A percentile compares a stretch with the other conserved stretches of the same genome.
These are phyloP conservation scores for Orbilia oligospora DNA, from an alignment of 2,329 filamentous ascomycete genomes.

Conservation along the genomic window DNA sequence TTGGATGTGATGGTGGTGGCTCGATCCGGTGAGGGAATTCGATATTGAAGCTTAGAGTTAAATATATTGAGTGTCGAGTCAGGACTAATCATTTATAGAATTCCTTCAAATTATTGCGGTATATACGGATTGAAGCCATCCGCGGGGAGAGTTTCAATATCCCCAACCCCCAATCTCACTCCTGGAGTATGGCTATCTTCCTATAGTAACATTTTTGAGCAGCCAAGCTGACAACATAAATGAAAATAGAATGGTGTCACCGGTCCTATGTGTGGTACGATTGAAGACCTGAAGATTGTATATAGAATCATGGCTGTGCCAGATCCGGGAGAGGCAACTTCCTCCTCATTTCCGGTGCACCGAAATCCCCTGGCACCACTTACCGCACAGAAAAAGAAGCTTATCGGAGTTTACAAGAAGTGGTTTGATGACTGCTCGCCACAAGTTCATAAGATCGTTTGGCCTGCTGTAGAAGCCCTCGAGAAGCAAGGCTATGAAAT, in stretches of 20 bases:
- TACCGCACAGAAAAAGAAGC: slow-evolving; percentile 69
- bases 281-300: slow-evolving; percentile 83
- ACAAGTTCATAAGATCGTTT: slow-evolving; percentile 74
- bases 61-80: no score
- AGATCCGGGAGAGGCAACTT: slow-evolving; percentile 75
- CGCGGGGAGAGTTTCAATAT: slow-evolving; percentile 76
- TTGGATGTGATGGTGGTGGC: slow-evolving; percentile 81
- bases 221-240: not conserved
- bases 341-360: slow-evolving; percentile 76
- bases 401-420: slow-evolving; percentile 78
- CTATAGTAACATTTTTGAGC: not conserved
- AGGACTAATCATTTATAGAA: slow-evolving; percentile 63
- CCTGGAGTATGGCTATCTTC: slow-evolving; percentile 67
- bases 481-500: slow-evolving; percentile 72
- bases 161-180: slow-evolving; percentile 70
- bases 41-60: not conserved
- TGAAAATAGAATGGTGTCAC: slow-evolving; percentile 70
- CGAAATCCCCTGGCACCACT: slow-evolving; percentile 67
- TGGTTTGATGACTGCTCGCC: slow-evolving; percentile 79
- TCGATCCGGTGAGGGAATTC: slow-evolving; percentile 73
- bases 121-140: slow-evolving; percentile 81
- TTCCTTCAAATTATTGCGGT: slow-evolving; percentile 80
- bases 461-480: slow-evolving; percentile 72
- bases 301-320: slow-evolving; percentile 84
- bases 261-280: slow-evolving; percentile 82